Percentiles rank a stretch among this genome's conserved stretches.
phyloP scores from a whole-genome alignment of 805 yeast genomes.

The Ogataea paradorogensis region DNA sequence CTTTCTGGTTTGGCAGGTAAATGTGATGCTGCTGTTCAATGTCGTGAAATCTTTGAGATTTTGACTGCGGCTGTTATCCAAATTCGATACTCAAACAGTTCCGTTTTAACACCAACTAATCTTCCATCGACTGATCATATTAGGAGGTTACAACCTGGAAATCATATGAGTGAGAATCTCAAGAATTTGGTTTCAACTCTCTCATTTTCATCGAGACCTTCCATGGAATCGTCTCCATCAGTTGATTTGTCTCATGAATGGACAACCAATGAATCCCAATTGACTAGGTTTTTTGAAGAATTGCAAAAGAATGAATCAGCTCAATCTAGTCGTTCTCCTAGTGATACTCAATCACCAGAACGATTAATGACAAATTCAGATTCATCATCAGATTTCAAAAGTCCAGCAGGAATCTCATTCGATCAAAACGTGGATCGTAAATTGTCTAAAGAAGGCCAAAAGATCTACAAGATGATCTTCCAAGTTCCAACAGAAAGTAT shows the following conservation, averaged over 20 bases:
- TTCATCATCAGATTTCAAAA: constrained; percentile 1
- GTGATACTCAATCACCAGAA: constrained; percentile 19
- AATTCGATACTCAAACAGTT: constrained; percentile 44
- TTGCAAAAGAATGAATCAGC: constrained; percentile 35
- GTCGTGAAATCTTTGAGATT: constrained; percentile 69
- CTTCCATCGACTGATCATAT: constrained; percentile 31
- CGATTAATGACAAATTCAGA: neutral
- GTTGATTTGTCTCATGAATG: constrained; percentile 19
- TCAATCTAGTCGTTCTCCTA: constrained; percentile 23
- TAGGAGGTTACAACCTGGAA: constrained; percentile 33
- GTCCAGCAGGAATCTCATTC: constrained; percentile 2
- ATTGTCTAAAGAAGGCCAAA: constrained; percentile 46
- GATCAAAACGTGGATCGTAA: constrained; percentile 14
- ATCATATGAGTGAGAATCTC: constrained; percentile 39
- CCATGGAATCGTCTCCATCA: neutral
- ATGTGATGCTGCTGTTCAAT: constrained; percentile 76
- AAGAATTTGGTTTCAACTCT: constrained; percentile 37
- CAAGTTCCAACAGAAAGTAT: constrained; percentile 64
- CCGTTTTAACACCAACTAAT: constrained; percentile 16
- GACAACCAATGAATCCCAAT: constrained; percentile 35
- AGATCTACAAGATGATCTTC: constrained; percentile 57
- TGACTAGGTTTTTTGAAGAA: constrained; percentile 49
- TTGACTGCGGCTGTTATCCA: constrained; percentile 68
- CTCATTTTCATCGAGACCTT: constrained; percentile 19
- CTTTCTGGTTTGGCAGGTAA: constrained; percentile 59